These are phyloP conservation scores for Roridomyces roridus DNA, from an alignment of 768 basidiomycete species.

Conservation along the genomic window DNA sequence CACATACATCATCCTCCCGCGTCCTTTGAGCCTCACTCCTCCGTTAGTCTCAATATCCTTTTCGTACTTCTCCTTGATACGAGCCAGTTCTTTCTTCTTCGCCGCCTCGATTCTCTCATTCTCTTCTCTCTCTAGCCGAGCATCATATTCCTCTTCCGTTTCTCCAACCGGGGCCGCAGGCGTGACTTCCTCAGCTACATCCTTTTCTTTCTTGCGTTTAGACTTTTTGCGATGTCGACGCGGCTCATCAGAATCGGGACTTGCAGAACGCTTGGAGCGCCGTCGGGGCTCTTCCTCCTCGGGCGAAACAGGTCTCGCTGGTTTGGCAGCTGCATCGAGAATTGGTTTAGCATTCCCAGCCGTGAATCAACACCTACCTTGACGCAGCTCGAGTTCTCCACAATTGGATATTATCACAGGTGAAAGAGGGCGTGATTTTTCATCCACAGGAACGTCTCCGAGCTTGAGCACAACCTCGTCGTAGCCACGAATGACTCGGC, in stretches of 20 bases:
- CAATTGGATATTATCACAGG: constrained; percentile 78
- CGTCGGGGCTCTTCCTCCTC: constrained; percentile 10
- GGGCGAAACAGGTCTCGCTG: constrained; percentile 16
- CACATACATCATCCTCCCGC: constrained; percentile 71
- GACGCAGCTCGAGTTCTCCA: constrained; percentile 83
- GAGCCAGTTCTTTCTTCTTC: constrained; percentile 54
- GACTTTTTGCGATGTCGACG: constrained; percentile 31
- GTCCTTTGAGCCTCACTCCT: constrained; percentile 75
- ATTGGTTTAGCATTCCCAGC: not conserved
- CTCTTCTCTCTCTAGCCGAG: constrained; percentile 71
- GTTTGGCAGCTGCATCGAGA: constrained; percentile 18
- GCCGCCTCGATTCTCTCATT: constrained; percentile 58
- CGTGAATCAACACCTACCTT: constrained; percentile 27
- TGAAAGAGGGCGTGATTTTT: constrained; percentile 72
- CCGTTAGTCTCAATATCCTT: constrained; percentile 36
- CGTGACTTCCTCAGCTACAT: constrained; percentile 22
- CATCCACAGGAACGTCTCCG: constrained; percentile 70
- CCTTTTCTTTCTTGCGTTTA: constrained; percentile 17
- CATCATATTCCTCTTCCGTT: constrained; percentile 78
- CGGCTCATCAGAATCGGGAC: constrained; percentile 30
- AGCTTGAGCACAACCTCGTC: constrained; percentile 65
- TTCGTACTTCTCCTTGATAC: constrained; percentile 47
- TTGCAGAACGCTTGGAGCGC: constrained; percentile 31
- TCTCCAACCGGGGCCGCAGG: constrained; percentile 41
- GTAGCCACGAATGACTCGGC: constrained; percentile 51